Percentiles rank a stretch among this genome's conserved stretches.
These are phyloP conservation scores for Candida incommunis DNA, from an alignment of 805 yeast species.

Conservation along the genomic window DNA sequence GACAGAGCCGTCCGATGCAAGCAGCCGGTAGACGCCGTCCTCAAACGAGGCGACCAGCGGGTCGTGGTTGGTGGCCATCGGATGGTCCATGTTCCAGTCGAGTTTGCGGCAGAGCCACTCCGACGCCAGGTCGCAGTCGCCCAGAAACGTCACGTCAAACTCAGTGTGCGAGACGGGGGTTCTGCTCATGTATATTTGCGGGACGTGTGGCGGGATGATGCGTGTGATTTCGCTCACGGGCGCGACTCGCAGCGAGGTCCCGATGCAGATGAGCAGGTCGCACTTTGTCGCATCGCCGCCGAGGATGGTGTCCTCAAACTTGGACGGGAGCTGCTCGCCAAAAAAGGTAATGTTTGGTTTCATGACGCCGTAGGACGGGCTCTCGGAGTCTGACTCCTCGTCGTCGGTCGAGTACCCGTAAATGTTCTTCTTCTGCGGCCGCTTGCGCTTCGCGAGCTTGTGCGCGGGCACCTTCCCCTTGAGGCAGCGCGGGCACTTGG, in stretches of 20 bases:
- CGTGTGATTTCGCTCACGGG: conserved; percentile 87
- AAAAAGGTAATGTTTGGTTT: conserved; percentile 90
- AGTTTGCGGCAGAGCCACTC: conserved; percentile 44
- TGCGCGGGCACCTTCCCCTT: background rate
- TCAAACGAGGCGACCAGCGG: conserved; percentile 2
- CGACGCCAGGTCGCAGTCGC: conserved; percentile 74
- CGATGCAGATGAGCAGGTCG: conserved; percentile 72
- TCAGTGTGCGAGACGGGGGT: conserved; percentile 64
- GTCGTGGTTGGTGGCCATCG: conserved; percentile 25
- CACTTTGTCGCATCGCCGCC: conserved; percentile 48
- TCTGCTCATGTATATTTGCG: conserved; percentile 67
- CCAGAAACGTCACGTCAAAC: conserved; percentile 65
- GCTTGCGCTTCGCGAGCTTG: conserved; percentile 15
- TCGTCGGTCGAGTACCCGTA: conserved; percentile 11
- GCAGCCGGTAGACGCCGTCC: conserved; percentile 16
- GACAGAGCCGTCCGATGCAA: conserved; percentile 1
- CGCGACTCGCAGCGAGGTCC: conserved; percentile 83
- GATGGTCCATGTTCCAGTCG: conserved; percentile 48
- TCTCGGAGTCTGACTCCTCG: conserved; percentile 13
- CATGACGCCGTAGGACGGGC: conserved; percentile 55
- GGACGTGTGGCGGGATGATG: conserved; percentile 53
- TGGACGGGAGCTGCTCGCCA: conserved; percentile 67
- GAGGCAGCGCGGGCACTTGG: conserved; percentile 56
- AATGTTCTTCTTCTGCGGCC: conserved; percentile 19
- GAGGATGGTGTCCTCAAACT: conserved; percentile 40